Percentiles rank a stretch among this genome's conserved stretches.
Evolutionary conservation across 176 grass and related monocot species (phyloP).

Genomic region (Carex cristatella): DNA sequence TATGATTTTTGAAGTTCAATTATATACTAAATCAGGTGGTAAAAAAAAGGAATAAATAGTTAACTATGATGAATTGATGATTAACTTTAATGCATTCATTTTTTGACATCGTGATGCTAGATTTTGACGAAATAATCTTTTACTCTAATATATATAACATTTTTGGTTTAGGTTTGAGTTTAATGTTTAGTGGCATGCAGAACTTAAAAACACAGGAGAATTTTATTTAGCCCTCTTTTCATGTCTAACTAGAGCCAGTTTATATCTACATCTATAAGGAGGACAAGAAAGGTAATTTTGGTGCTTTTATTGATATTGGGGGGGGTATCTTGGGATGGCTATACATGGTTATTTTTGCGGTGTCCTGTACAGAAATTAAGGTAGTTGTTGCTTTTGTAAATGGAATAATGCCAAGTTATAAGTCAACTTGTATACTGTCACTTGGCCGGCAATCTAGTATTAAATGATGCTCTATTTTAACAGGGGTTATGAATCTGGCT

Average conservation of each 20-base stretch:
- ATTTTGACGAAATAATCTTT: neutral
- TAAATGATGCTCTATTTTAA: conserved; percentile 16
- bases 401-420: neutral
- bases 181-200: neutral
- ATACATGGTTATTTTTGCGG: neutral
- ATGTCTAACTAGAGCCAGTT: neutral
- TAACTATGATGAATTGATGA: neutral
- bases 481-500: conserved; percentile 59
- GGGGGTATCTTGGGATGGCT: neutral
- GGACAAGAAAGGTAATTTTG: neutral
- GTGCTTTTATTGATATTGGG: neutral
- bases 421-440: neutral
- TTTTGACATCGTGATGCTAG: neutral
- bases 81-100: neutral
- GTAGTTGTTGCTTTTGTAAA: neutral
- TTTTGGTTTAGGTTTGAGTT: neutral
- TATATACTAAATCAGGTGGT: neutral
- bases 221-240: neutral
- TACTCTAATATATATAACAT: neutral
- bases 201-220: neutral
- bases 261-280: neutral
- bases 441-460: neutral
- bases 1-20: no score
- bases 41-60: neutral
- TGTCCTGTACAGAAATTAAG: neutral